Evolutionary conservation across 805 yeast species (phyloP).

Genomic region (Lachancea dasiensis): DNA sequence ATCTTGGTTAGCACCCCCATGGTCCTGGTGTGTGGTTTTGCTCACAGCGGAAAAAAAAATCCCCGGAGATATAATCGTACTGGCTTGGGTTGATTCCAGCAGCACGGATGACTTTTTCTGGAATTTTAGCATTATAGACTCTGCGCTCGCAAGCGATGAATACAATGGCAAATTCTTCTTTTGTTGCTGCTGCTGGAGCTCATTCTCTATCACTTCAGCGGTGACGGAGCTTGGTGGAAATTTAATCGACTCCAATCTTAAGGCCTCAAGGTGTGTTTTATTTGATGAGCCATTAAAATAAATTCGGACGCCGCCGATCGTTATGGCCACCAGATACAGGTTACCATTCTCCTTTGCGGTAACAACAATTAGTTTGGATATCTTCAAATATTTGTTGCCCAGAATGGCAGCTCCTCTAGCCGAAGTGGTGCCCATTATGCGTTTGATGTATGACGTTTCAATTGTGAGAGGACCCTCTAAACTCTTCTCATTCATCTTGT

Average conservation of each 20-base stretch:
- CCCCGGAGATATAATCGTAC: conserved; percentile 77
- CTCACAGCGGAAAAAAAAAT: conserved; percentile 64
- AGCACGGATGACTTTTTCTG: conserved; percentile 52
- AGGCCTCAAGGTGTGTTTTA: conserved; percentile 33
- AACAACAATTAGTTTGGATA: conserved; percentile 50
- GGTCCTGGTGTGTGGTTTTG: conserved; percentile 24
- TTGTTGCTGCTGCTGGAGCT: conserved; percentile 36
- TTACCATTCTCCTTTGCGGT: conserved; percentile 59
- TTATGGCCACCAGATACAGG: conserved; percentile 69
- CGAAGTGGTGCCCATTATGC: conserved; percentile 38
- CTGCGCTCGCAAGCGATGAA: conserved; percentile 26
- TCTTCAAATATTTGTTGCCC: conserved; percentile 48
- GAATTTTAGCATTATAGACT: conserved; percentile 37
- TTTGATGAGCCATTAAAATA: conserved; percentile 42
- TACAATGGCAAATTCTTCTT: conserved; percentile 31
- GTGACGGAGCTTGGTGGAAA: conserved; percentile 52
- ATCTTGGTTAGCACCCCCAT: neutral
- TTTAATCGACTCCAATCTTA: conserved; percentile 45
- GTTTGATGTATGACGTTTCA: conserved; percentile 34
- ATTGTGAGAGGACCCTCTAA: conserved; percentile 38
- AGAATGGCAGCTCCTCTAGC: conserved; percentile 51
- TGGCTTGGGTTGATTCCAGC: conserved; percentile 49
- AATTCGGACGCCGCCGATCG: conserved; percentile 78
- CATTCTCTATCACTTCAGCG: conserved; percentile 29
- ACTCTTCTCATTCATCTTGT: conserved; percentile 42